Conservation (phyloP, 1,284 basidiomycete species). For the Boletellus sp. region DNA sequence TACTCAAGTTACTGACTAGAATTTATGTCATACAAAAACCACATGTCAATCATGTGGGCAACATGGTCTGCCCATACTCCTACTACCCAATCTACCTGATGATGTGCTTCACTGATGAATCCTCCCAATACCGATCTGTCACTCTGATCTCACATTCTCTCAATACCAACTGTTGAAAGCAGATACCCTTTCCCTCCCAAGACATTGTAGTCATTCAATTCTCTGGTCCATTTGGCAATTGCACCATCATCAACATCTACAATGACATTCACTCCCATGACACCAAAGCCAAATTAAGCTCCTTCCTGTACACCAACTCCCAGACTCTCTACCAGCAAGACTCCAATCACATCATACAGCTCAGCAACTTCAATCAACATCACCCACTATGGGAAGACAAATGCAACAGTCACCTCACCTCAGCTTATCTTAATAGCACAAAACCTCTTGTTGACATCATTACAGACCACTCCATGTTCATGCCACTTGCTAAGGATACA, state of each 20-base stretch:
- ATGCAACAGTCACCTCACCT: no score
- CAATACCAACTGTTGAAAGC: background rate
- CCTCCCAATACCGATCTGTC: background rate
- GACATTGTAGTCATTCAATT: background rate
- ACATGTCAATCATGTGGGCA: no score
- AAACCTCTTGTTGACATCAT: no score
- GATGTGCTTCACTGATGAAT: background rate
- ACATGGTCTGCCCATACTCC: no score
- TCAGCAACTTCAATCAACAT: slow-evolving; percentile 27
- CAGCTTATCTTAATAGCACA: no score
- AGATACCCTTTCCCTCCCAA: background rate
- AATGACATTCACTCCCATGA: background rate
- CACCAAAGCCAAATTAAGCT: no score
- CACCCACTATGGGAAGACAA: slow-evolving; percentile 42
- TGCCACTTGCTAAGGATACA: background rate
- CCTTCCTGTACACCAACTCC: no score
- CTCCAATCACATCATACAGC: background rate
- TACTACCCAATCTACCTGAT: no score
- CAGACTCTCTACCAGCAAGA: background rate
- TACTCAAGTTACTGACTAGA: no score
- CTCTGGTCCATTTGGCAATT: background rate
- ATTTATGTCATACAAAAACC: no score
- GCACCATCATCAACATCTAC: background rate
- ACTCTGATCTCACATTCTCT: background rate
- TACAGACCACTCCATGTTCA: slow-evolving; percentile 2